phyloP scores from a whole-genome alignment of 805 yeast species.

The Schizosaccharomyces octosporus region DNA sequence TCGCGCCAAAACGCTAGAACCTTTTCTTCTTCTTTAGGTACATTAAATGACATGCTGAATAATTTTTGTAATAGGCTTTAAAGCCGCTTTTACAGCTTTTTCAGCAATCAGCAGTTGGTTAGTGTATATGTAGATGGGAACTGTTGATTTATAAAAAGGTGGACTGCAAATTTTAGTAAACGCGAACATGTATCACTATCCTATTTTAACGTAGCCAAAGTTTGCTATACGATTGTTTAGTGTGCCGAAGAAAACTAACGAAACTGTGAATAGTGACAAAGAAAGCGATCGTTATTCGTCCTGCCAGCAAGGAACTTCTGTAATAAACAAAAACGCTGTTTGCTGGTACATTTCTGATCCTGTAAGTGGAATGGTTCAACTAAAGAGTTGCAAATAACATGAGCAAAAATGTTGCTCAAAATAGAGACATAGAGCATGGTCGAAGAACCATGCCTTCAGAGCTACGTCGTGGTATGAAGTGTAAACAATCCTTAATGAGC shows the following conservation, averaged over 20 bases:
- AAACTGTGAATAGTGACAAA: too few species aligned
- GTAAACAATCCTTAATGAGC: background rate
- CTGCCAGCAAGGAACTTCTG: too few species aligned
- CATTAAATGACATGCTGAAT: constrained; percentile 18
- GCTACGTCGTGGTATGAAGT: background rate
- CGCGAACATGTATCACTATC: too few species aligned
- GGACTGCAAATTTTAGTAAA: background rate
- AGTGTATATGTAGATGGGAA: background rate
- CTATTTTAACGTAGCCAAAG: too few species aligned
- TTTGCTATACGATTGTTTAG: too few species aligned
- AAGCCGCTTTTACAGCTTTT: background rate
- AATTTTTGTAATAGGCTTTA: background rate
- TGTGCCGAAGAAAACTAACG: too few species aligned
- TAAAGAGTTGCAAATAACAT: background rate
- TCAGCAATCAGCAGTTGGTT: background rate
- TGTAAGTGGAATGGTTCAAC: background rate
- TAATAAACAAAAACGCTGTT: too few species aligned
- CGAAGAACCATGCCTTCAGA: background rate
- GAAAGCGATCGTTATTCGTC: too few species aligned
- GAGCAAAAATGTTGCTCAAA: background rate
- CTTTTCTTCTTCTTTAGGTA: constrained; percentile 75
- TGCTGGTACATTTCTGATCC: too few species aligned
- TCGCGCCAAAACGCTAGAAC: constrained; percentile 66
- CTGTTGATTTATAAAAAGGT: background rate
- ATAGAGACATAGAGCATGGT: background rate